Base-by-base conservation (phyloP, 352 stramenopile species). In the Phytophthora colocasiae region DNA sequence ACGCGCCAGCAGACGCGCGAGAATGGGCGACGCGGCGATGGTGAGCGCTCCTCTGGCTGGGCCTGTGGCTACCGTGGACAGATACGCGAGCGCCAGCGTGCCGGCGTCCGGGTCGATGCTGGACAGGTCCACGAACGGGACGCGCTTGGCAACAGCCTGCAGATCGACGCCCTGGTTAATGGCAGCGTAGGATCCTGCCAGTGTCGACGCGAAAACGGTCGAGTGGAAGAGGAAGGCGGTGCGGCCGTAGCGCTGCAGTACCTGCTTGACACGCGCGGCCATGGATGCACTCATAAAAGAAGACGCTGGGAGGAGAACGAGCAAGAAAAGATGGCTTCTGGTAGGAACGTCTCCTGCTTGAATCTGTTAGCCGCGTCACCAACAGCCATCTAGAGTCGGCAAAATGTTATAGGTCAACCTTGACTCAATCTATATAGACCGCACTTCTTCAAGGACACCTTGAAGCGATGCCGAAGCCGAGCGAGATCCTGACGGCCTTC, bases 141-240 rank as follows among this genome's bases (percentile, higher is more conserved):
- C 63, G 43, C 77, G 80, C 57, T 76, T 67, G 19, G 90, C 71
- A 39, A 81, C 49, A 15, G 75, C 59, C 39, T 88, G 67, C 24
- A 96, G 72, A 46, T 96, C 76, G 15, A 92, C 54, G 55, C 87
- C 87, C 53, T 85, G 69, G 45, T 80, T 72, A 57, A 96, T 91
- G 32, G 83, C 83, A 4, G 69, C 71, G 56, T 92, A 96, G 19
- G 81, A 87, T 43, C 85, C 92, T 1, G 83, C 86, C 66, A 99
- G 97, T 66, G 98, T 98, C 15, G 96, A 91, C 6, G 89, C 92
- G 81, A 99, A 99, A 41, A 96, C 66, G 63, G 94, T 97, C 19
- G 96, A 88, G 53, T 98, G 71, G 50, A 97, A 91, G 85, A 99
- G 91, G 39, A 99, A 73, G 29, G 91, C 74, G 54, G 98, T 87